A percentile compares a stretch with the other conserved stretches of the same genome.
phyloP scores from a whole-genome alignment of 257 asterid genomes.

The Schizonepeta tenuifolia region DNA sequence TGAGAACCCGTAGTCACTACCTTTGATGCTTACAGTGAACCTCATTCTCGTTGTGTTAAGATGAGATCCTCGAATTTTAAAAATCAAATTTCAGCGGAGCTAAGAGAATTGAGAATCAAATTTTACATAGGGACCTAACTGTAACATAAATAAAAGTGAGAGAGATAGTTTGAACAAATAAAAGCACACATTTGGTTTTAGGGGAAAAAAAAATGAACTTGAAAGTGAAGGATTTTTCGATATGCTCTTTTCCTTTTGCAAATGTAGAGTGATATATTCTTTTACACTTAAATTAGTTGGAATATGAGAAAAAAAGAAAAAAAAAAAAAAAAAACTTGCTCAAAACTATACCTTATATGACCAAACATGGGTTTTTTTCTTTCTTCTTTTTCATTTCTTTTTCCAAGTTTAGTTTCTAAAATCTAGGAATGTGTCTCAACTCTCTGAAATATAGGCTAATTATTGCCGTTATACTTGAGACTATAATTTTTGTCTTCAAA shows the following conservation, averaged over 20 bases:
- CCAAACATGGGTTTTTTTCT: not conserved
- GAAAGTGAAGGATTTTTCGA: not conserved
- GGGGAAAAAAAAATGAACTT: not conserved
- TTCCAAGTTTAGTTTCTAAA: not conserved
- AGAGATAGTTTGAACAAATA: not conserved
- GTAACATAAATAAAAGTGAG: not conserved
- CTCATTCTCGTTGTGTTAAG: too few relatives aligned
- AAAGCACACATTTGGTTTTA: not conserved
- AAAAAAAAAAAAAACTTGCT: not conserved
- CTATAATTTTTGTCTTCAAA: too few relatives aligned
- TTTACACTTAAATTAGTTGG: not conserved
- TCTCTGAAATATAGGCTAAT: constrained; percentile 7
- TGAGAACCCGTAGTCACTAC: too few relatives aligned
- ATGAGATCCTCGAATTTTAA: too few relatives aligned
- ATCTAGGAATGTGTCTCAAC: constrained; percentile 21
- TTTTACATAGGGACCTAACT: not conserved
- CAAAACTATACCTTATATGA: not conserved
- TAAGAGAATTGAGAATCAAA: not conserved
- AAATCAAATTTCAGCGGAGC: too few relatives aligned
- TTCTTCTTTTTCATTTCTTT: not conserved
- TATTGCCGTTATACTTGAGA: not conserved
- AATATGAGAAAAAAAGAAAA: constrained; percentile 10
- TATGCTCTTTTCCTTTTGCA: not conserved
- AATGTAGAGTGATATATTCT: not conserved
- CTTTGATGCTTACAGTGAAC: too few relatives aligned